Evolutionary conservation across 2,329 filamentous ascomycete species (phyloP), one percentile per base, ranked within the genome.

Genomic region (Cryphonectria radicalis): DNA sequence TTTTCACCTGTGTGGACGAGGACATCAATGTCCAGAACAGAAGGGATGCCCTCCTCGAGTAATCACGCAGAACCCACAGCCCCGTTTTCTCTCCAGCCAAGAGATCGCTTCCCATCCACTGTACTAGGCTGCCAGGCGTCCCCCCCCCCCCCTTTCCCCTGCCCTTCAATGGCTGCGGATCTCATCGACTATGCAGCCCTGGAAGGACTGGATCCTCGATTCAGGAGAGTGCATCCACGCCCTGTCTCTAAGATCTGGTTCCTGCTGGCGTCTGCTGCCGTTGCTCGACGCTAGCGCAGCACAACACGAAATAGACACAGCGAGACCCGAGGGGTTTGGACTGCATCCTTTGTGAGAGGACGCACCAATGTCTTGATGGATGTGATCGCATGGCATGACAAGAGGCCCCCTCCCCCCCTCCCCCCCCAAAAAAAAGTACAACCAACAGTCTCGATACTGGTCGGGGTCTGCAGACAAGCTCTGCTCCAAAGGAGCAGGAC

Each of bases 221-320:
- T 71, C 70, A 71, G 70, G 70, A 66, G 70, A 62, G 35, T 71
- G 66, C 66, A 71, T 63, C 40, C 62, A 66, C 37, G 42, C 43
- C 66, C 63, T n/a, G 46, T 53, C 37, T 69, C 22, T 35, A 22
- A 60, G n/a, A 28, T 25, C 53, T 66, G 63, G 62, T 69, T 69
- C 66, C 63, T 65, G 63, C 10, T 65, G 43, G 43, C 35, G 17
- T 17, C 10, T 25, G 14, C 22, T 62, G 66, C 25, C 63, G 66
- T 42, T 62, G 60, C 35, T 59, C 62, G 40, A 70, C 60, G 66
- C 68, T 66, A 65, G 63, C 63, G 68, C 57, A 60, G 55, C 66
- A 69, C 53, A 55, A 63, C 40, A 46, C 10, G 13, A 19, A 28
- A 3, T 37, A 50, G 53, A 62, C 28, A 32, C 40, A 50, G 55